Base-by-base conservation (phyloP, 2,329 filamentous ascomycete genomes). In the Pseudocercospora eumusae region DNA sequence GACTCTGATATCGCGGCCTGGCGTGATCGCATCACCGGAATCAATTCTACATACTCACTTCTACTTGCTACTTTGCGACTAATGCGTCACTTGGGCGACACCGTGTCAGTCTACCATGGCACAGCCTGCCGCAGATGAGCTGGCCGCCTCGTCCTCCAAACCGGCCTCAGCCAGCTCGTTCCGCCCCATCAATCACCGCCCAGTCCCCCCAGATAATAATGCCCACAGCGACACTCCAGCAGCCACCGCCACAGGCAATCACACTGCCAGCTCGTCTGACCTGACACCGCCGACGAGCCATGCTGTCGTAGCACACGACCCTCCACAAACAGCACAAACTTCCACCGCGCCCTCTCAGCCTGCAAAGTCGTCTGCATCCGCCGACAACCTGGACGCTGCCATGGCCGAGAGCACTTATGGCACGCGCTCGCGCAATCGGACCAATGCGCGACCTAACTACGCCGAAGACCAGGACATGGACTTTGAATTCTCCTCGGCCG, bases 391-490 rank as follows among this genome's bases (percentile, higher is more conserved):
- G 55, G 73, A 75, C 57, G 66, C 59, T 49, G 66, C 63, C 45
- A 69, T 70, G 66, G 61, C 66, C 44, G 73, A 73, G 42, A 49
- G 88, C 86, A 69, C 88, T 87, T 53, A 99, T 78, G 93, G 93
- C 73, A 99, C 95, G 75, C 90, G 95, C 75, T 96, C 96, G 78
- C 89, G 92, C 73, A 96, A 96, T 78, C 89, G 93, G 73, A 88
- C 86, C 71, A 86, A 84, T 68, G 84, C 89, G 70, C 90, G 95
- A 69, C 88, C 89, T 68, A 99, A 99, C 78, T 99, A 99, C 77
- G 93, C 95, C 56, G 95, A 99, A 78, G 93, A 97, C 76, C 83
- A 93, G 69, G 93, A 98, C 72, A 87, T 91, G 77, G 95, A 98
- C 75, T 91, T 92, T 75, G 93, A 97, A 72, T 84, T 83, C 69